Evolutionary conservation across 2,329 filamentous ascomycete species (phyloP).

Genomic region (Hirsutella thompsonii): DNA sequence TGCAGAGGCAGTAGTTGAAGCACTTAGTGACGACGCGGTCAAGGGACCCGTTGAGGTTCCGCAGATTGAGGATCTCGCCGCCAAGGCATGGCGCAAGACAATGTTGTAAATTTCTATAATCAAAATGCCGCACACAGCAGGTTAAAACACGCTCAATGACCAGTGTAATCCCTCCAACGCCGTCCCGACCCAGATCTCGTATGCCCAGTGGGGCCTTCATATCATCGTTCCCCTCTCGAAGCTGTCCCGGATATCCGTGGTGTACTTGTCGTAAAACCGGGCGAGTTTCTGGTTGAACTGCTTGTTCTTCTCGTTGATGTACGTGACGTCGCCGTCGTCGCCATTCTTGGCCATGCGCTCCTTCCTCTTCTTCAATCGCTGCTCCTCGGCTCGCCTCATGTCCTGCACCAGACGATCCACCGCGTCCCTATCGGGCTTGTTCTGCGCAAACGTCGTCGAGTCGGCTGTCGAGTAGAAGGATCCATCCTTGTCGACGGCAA

Average conservation of each 20-base stretch:
- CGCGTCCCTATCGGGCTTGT: slow-evolving; percentile 75
- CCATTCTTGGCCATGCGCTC: slow-evolving; percentile 67
- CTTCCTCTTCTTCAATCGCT: slow-evolving; percentile 71
- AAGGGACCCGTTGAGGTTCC: slow-evolving; percentile 66
- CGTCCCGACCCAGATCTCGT: neutral
- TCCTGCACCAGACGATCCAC: slow-evolving; percentile 82
- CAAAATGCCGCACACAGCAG: slow-evolving; percentile 1
- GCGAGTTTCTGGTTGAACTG: slow-evolving; percentile 97
- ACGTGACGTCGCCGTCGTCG: slow-evolving; percentile 85
- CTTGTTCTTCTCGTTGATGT: slow-evolving; percentile 99
- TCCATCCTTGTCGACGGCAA: slow-evolving; percentile 85
- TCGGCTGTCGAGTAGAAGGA: slow-evolving; percentile 85
- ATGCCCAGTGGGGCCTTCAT: slow-evolving; percentile 22
- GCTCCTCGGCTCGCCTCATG: slow-evolving; percentile 77
- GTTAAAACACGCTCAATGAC: slow-evolving; percentile 16
- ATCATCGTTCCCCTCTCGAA: slow-evolving; percentile 97
- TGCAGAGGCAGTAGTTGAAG: slow-evolving; percentile 81
- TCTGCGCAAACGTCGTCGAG: slow-evolving; percentile 67
- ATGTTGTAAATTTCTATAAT: slow-evolving; percentile 79
- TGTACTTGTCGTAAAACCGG: slow-evolving; percentile 98
- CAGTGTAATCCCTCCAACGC: slow-evolving; percentile 11
- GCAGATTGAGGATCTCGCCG: slow-evolving; percentile 71
- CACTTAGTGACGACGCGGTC: slow-evolving; percentile 58
- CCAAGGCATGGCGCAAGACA: slow-evolving; percentile 72
- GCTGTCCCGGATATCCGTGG: slow-evolving; percentile 88